Conservation (phyloP, 768 basidiomycete genomes). For the Epithele typhae region DNA sequence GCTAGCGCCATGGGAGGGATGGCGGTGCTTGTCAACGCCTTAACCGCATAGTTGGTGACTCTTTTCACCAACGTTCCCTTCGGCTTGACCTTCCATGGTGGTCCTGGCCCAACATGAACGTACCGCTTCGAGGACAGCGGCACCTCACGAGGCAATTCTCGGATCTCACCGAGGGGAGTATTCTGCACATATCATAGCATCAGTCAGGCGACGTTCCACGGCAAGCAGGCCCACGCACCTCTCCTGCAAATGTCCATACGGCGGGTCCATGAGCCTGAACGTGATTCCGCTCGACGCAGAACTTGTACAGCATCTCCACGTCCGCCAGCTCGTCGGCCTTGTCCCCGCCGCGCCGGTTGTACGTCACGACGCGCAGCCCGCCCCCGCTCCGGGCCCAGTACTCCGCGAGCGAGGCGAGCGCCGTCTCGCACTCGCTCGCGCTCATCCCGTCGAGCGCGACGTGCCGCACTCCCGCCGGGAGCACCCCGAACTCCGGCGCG, state of each 20-base stretch:
- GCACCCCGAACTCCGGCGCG: conserved; percentile 1
- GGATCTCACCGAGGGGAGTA: neutral
- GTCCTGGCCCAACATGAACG: neutral
- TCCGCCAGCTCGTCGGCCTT: conserved; percentile 2
- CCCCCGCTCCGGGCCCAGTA: neutral
- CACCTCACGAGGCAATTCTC: neutral
- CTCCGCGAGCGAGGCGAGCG: neutral
- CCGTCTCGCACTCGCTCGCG: neutral
- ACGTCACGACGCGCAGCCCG: conserved; percentile 2
- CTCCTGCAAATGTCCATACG: conserved; percentile 8
- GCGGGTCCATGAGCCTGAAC: conserved; percentile 9
- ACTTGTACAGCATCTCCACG: conserved; percentile 1
- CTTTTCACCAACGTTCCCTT: neutral
- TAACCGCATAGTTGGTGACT: neutral
- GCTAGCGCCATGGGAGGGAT: neutral
- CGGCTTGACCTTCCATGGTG: neutral
- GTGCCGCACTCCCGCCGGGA: conserved; percentile 3
- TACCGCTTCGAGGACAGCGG: neutral
- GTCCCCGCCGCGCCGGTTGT: conserved; percentile 1
- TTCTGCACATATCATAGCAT: neutral
- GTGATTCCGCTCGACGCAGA: neutral
- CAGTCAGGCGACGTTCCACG: neutral
- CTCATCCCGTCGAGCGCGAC: conserved; percentile 2
- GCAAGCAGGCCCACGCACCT: conserved; percentile 3
- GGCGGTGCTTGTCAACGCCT: neutral